Evolutionary conservation across 164 flowering plant genomes (phyloP).

Genomic region (Tinospora cordifolia): DNA sequence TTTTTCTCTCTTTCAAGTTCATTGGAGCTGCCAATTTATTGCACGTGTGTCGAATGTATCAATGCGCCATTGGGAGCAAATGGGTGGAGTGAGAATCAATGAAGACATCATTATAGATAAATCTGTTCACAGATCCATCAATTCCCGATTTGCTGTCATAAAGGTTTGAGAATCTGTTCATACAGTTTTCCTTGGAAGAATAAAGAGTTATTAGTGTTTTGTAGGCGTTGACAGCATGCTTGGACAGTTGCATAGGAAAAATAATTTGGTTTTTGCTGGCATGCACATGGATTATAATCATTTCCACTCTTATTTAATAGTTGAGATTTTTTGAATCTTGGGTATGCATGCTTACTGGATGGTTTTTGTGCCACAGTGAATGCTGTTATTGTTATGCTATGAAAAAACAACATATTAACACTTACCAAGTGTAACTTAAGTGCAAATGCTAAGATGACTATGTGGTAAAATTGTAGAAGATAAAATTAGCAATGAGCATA

Average conservation of each 20-base stretch:
- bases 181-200: background rate
- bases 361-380: too few relatives aligned
- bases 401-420: too few relatives aligned
- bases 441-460: too few relatives aligned
- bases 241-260: conserved; percentile 1
- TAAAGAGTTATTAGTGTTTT: background rate
- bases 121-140: conserved; percentile 64
- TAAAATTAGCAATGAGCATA: too few relatives aligned
- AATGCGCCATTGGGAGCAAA: conserved; percentile 75
- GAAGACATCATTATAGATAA: conserved; percentile 71
- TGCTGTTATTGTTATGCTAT: too few relatives aligned
- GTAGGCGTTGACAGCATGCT: background rate
- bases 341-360: too few relatives aligned
- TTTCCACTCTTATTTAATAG: background rate
- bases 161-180: conserved; percentile 40
- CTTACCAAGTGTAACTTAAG: too few relatives aligned
- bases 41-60: conserved; percentile 82
- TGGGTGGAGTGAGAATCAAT: conserved; percentile 81
- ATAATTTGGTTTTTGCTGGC: background rate
- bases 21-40: conserved; percentile 88
- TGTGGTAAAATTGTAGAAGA: too few relatives aligned
- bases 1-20: conserved; percentile 38
- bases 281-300: background rate
- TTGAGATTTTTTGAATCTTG: too few relatives aligned
- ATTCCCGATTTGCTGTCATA: conserved; percentile 73